Conservation (phyloP, 2,329 filamentous ascomycete species). For the Sphaerulina vaccinii region DNA sequence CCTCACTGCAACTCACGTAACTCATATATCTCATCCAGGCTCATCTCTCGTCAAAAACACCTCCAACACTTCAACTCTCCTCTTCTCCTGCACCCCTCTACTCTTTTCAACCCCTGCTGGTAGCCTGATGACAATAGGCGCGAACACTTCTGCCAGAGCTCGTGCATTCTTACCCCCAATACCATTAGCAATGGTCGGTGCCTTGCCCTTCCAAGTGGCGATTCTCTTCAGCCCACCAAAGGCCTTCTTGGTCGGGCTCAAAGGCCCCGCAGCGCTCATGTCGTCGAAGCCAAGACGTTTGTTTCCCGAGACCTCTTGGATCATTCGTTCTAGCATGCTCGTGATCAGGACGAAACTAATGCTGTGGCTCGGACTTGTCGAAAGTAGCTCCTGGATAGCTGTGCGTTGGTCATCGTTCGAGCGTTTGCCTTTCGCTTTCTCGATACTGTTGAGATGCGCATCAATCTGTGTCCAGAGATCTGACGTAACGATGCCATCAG, state of each 20-base stretch:
- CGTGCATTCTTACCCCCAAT: constrained; percentile 29
- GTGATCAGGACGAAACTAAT: constrained; percentile 87
- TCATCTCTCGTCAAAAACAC: constrained; percentile 58
- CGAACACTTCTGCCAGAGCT: constrained; percentile 67
- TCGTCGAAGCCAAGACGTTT: constrained; percentile 19
- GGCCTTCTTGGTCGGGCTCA: constrained; percentile 38
- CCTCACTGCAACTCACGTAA: no score
- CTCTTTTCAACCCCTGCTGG: constrained; percentile 55
- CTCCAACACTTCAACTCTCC: constrained; percentile 66
- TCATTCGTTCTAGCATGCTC: constrained; percentile 66
- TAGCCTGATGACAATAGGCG: constrained; percentile 60
- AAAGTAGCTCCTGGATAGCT: constrained; percentile 70
- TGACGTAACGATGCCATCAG: constrained; percentile 74
- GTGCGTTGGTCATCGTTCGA: constrained; percentile 57
- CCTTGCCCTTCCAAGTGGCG: constrained; percentile 41
- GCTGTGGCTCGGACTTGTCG: constrained; percentile 72
- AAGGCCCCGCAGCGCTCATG: constrained; percentile 26
- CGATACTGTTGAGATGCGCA: constrained; percentile 51
- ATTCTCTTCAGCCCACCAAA: constrained; percentile 36
- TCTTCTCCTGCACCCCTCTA: constrained; percentile 59
- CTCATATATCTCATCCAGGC: no score
- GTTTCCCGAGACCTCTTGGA: constrained; percentile 45
- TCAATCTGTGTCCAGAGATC: constrained; percentile 70
- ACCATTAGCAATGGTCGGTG: constrained; percentile 51
- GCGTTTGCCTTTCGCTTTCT: constrained; percentile 47